Conservation (phyloP, 2,329 filamentous ascomycete species). For the Leptographium galeiforme region DNA sequence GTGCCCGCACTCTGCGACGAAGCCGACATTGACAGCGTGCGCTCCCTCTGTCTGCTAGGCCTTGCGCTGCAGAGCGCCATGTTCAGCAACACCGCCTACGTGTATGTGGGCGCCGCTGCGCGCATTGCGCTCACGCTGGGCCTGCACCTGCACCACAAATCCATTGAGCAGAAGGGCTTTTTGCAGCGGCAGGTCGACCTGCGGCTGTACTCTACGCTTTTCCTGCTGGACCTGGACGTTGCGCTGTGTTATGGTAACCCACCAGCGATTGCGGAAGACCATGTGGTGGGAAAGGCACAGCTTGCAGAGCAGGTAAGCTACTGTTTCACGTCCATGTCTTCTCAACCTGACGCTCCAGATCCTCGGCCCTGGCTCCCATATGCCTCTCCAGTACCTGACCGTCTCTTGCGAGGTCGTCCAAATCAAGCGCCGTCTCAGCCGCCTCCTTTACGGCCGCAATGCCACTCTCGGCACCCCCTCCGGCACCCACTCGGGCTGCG, state of each 20-base stretch:
- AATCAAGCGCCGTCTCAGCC: conserved; percentile 12
- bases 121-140: conserved; percentile 16
- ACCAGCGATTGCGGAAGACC: conserved; percentile 13
- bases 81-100: conserved; percentile 15
- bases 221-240: conserved; percentile 15
- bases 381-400: conserved; percentile 15
- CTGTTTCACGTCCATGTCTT: not conserved
- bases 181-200: conserved; percentile 15
- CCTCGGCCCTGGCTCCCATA: conserved; percentile 15
- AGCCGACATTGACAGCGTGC: conserved; percentile 15
- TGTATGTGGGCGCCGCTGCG: conserved; percentile 15
- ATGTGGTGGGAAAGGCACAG: conserved; percentile 7
- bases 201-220: conserved; percentile 15
- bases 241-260: conserved; percentile 16
- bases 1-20: conserved; percentile 14
- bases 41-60: conserved; percentile 15
- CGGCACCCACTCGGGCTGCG: not conserved
- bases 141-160: conserved; percentile 12
- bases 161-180: conserved; percentile 12
- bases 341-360: conserved; percentile 8
- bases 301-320: conserved; percentile 11
- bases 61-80: conserved; percentile 15
- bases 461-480: not conserved
- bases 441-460: conserved; percentile 9
- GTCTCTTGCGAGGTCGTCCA: conserved; percentile 13